Base-by-base conservation (phyloP, 1,284 basidiomycete genomes). In the Porodaedalea pini region DNA sequence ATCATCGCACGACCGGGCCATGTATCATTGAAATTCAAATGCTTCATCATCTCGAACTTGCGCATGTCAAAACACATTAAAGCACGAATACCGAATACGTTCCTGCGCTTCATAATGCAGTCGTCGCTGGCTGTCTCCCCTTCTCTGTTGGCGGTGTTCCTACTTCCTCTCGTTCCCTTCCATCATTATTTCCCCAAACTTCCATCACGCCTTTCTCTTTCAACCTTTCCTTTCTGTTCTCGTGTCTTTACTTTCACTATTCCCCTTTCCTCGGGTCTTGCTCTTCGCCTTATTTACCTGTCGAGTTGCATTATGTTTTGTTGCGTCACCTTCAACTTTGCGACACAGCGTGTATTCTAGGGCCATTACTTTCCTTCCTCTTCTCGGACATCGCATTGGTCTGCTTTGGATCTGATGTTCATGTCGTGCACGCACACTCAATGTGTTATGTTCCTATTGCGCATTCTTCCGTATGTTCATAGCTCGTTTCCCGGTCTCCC, bases 311-410 rank as follows among this genome's bases (percentile, higher is more conserved):
- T 48, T 56, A 15, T 17, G 6, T 32, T 37, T 29, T 43, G n/a
- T 10, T 45, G 5, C 29, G 19, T 5, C 40, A 27, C 13, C 3
- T 53, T 2, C 37, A 40, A 3, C 27, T 47, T 50, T 48, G 10
- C 54, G 25, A 19, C 40, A 32, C 36, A 48, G 27, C 36, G 27
- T 50, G 53, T 56, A 48, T 49, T 41, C 7, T 56, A 41, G 37
- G 31, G n/a, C 21, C 34, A 34, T 27, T 23, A n/a, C 40, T 17
- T 48, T 40, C 29, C 15, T n/a, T 50, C 39, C 29, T 50, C 13
- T 34, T 34, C 32, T 34, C 13, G 32, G 32, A 6, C 7, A 34
- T 6, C 32, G 13, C 13, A 13, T 6, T 34, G 32, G 32, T 34
- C 40, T 43, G 4, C 41, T 19, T 19, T 17, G 41, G 13, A 17